Base-by-base conservation (phyloP, 441 rosid species). In the Adansonia grandidieri region DNA sequence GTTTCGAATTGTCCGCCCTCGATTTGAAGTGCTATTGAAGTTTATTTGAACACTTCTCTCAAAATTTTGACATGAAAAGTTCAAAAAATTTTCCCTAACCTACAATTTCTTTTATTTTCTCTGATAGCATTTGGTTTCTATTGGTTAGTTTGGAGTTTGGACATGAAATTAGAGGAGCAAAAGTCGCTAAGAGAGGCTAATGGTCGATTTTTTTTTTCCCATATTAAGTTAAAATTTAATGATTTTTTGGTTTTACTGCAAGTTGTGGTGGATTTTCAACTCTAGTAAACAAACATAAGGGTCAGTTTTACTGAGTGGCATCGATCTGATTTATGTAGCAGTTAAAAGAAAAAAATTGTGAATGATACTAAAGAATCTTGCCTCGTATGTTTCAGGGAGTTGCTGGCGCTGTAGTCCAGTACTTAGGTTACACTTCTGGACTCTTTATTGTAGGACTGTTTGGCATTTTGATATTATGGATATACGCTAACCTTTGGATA, bases 401-500 rank as follows among this genome's bases (percentile, higher is more conserved):
- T 84, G 99, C 99, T 76, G 95, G 92, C 72, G 95, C 92, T 84
- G 92, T 97, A 75, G 86, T 97, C 85, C 87, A 81, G 81, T 89
- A 89, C 84, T 85, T 95, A 88, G 99, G 98, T 77, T 93, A 91
- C 85, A 97, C 97, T 82, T 97, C 98, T 77, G 99, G 99, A 48
- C 91, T 97, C 79, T 95, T 92, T 81, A 93, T 97, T 40, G 97
- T 91, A 60, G 99, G 98, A 40, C 84, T 93, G 40, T 92, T 92
- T 82, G 92, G 93, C 32, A 97, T 95, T 82, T 86, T 95, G 85
- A 86, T 93, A 74, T 84, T 97, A 72, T 95, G 99, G 99, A 95
- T 92, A 98, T 92, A 87, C 80, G 99, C 99, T 77, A 97, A 93
- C 95, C 92, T 95, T 84, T 97, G 98, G 98, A 95, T 97, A 86